Evolutionary conservation across 495 filamentous ascomycete genomes (phyloP).

Genomic region (Platismatia glauca): DNA sequence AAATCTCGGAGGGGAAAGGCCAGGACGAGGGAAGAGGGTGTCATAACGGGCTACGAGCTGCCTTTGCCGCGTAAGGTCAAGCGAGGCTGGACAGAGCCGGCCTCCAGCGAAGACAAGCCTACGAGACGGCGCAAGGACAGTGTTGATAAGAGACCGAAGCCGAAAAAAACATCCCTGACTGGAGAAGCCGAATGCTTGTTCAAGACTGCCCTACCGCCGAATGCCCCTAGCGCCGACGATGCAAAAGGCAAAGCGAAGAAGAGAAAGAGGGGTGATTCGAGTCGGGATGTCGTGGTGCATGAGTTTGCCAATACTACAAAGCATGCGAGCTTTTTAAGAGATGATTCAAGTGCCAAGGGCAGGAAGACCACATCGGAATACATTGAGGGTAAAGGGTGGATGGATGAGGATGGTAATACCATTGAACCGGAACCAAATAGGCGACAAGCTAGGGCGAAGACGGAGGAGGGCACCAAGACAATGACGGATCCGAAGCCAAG

Average conservation of each 20-base stretch:
- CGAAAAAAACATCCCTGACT: conserved; percentile 61
- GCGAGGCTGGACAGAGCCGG: conserved; percentile 77
- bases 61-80: conserved; percentile 64
- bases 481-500: not conserved
- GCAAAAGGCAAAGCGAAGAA: conserved; percentile 40
- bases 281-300: conserved; percentile 55
- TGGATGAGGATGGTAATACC: conserved; percentile 67
- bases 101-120: conserved; percentile 35
- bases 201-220: conserved; percentile 65
- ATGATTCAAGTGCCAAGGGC: conserved; percentile 28
- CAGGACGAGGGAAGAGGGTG: conserved; percentile 57
- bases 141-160: conserved; percentile 47
- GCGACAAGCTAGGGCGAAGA: conserved; percentile 7
- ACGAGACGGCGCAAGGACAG: conserved; percentile 43
- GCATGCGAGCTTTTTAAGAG: conserved; percentile 65
- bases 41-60: conserved; percentile 62
- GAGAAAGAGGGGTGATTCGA: conserved; percentile 41
- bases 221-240: conserved; percentile 34
- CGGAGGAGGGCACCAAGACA: conserved; percentile 17
- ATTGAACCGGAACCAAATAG: conserved; percentile 46
- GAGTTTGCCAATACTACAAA: conserved; percentile 75
- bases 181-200: conserved; percentile 72
- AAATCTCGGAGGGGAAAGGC: conserved; percentile 28
- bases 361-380: conserved; percentile 44
- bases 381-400: conserved; percentile 79